These are phyloP conservation scores for Dictyostelium firmibasis DNA, from an alignment of 78 protist genomes.

Conservation along the genomic window DNA sequence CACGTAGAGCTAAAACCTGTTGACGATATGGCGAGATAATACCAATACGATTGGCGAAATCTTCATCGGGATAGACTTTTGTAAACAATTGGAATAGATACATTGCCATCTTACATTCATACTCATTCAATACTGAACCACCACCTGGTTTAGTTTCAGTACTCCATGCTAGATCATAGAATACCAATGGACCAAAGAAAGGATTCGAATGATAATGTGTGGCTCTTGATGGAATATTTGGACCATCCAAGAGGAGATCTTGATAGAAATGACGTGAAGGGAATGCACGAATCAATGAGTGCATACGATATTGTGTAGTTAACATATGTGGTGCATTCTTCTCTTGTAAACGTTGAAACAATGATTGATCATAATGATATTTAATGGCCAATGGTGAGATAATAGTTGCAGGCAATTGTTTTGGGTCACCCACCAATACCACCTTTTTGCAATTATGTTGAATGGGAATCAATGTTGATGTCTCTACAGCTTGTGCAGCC, in stretches of 20 bases:
- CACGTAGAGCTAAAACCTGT: slow-evolving; percentile 62
- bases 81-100: slow-evolving; percentile 29
- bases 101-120: slow-evolving; percentile 56
- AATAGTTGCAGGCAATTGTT: slow-evolving; percentile 91
- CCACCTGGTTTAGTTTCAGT: slow-evolving; percentile 59
- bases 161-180: slow-evolving; percentile 19
- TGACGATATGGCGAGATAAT: slow-evolving; percentile 92
- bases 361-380: slow-evolving; percentile 65
- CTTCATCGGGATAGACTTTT: slow-evolving; percentile 50
- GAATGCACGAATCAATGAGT: slow-evolving; percentile 82
- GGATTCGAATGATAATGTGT: slow-evolving; percentile 50
- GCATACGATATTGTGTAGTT: slow-evolving; percentile 92
- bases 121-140: slow-evolving; percentile 48
- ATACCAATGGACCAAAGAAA: slow-evolving; percentile 51
- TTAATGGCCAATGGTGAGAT: slow-evolving; percentile 76
- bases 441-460: slow-evolving; percentile 60
- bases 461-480: slow-evolving; percentile 85
- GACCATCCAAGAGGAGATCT: slow-evolving; percentile 76
- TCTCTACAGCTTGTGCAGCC: slow-evolving; percentile 90
- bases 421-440: slow-evolving; percentile 91
- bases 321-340: slow-evolving; percentile 50
- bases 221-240: slow-evolving; percentile 49
- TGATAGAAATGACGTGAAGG: slow-evolving; percentile 89
- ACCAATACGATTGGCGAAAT: slow-evolving; percentile 77
- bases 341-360: slow-evolving; percentile 56